A percentile compares a stretch with the other conserved stretches of the same genome.
phyloP scores from a whole-genome alignment of 495 filamentous ascomycete species.

The Penicillium antarcticum region DNA sequence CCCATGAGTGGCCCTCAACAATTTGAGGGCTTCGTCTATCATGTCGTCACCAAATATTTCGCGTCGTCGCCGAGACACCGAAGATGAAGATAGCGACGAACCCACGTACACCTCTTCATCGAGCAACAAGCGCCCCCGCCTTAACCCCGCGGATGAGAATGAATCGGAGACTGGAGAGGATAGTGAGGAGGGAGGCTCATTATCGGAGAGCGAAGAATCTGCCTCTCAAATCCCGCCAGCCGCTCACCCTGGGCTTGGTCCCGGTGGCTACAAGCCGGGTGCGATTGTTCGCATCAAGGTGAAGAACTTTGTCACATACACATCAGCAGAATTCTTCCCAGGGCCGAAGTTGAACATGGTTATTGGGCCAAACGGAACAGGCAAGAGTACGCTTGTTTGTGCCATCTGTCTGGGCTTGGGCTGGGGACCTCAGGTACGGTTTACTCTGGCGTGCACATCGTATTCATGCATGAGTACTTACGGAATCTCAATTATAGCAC shows the following conservation, averaged over 20 bases:
- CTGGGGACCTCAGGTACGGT: slow-evolving; percentile 63
- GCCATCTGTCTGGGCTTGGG: slow-evolving; percentile 94
- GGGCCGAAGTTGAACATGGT: slow-evolving; percentile 98
- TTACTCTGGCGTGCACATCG: background rate
- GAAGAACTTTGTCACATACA: slow-evolving; percentile 94
- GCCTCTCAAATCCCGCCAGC: background rate
- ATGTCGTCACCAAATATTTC: slow-evolving; percentile 31
- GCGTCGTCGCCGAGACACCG: slow-evolving; percentile 28
- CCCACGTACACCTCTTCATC: slow-evolving; percentile 12
- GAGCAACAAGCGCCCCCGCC: slow-evolving; percentile 34
- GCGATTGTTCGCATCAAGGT: slow-evolving; percentile 87
- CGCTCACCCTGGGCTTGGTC: slow-evolving; percentile 7
- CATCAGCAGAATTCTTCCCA: slow-evolving; percentile 79
- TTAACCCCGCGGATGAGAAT: slow-evolving; percentile 17
- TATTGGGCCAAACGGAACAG: slow-evolving; percentile 96
- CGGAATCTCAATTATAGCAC: slow-evolving; percentile 43
- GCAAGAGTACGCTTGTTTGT: slow-evolving; percentile 96
- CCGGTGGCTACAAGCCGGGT: slow-evolving; percentile 63
- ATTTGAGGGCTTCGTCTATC: slow-evolving; percentile 2
- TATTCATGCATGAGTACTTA: slow-evolving; percentile 1
- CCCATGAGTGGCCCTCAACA: slow-evolving; percentile 1
- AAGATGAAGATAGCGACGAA: slow-evolving; percentile 27
- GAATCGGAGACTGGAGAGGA: slow-evolving; percentile 7
- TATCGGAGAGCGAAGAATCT: background rate
- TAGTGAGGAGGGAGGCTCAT: background rate